phyloP scores from a whole-genome alignment of 495 filamentous ascomycete genomes.

The Chaetomium tenue region DNA sequence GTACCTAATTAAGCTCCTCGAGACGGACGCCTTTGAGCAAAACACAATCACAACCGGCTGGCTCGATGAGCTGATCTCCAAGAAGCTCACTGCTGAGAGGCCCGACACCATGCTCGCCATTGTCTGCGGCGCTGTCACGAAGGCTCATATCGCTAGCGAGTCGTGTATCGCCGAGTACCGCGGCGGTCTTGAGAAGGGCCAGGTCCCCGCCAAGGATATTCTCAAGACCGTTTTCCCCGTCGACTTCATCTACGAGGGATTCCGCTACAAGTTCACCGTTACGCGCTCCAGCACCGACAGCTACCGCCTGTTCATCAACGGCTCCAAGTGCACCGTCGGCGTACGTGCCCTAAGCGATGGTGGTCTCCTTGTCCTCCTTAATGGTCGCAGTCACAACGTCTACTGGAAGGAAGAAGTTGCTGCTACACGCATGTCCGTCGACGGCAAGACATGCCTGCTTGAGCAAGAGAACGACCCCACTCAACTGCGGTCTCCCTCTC shows the following conservation, averaged over 20 bases:
- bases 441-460: conserved; percentile 94
- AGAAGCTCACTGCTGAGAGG: conserved; percentile 94
- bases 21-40: conserved; percentile 96
- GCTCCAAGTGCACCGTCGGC: conserved; percentile 91
- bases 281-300: conserved; percentile 90
- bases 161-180: conserved; percentile 81
- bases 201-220: conserved; percentile 93
- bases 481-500: conserved; percentile 89
- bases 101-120: conserved; percentile 89
- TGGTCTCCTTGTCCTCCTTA: conserved; percentile 86
- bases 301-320: conserved; percentile 99
- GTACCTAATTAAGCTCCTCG: conserved; percentile 97
- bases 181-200: conserved; percentile 89
- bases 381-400: conserved; percentile 90
- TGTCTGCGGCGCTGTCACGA: conserved; percentile 90
- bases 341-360: conserved; percentile 91
- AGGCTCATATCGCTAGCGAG: conserved; percentile 91
- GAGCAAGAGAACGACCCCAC: conserved; percentile 99
- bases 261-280: conserved; percentile 96
- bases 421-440: conserved; percentile 91
- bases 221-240: conserved; percentile 97
- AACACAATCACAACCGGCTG: conserved; percentile 99
- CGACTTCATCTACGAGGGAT: conserved; percentile 97
- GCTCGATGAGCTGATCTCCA: conserved; percentile 97
- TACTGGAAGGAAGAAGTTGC: conserved; percentile 99